phyloP scores from a whole-genome alignment of 192 early-diverging fungal species.

The Podila epigama region DNA sequence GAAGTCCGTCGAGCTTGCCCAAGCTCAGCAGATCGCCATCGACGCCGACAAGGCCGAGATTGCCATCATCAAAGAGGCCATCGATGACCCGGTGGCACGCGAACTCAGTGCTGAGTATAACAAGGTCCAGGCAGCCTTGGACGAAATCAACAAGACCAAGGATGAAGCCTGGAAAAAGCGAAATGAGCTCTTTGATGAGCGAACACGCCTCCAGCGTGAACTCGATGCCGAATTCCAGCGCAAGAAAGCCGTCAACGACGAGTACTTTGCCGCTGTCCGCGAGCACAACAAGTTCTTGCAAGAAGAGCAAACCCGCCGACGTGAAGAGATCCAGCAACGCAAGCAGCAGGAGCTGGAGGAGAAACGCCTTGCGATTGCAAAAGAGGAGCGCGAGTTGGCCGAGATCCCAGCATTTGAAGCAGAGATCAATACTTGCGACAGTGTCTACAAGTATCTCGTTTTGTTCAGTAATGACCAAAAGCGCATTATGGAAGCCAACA shows the following conservation, averaged over 20 bases:
- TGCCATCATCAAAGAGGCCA: conserved; percentile 65
- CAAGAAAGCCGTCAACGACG: conserved; percentile 66
- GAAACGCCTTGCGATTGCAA: conserved; percentile 65
- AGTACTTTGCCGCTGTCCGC: conserved; percentile 72
- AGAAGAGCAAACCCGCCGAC: conserved; percentile 66
- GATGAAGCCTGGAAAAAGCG: conserved; percentile 64
- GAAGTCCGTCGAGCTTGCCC: conserved; percentile 64
- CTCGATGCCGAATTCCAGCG: conserved; percentile 69
- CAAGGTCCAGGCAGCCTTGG: conserved; percentile 71
- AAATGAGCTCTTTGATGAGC: conserved; percentile 69
- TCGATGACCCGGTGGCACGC: conserved; percentile 54
- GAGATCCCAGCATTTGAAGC: conserved; percentile 81
- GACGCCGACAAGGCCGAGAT: conserved; percentile 60
- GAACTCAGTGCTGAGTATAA: conserved; percentile 71
- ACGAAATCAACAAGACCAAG: conserved; percentile 60
- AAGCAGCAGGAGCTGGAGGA: conserved; percentile 68
- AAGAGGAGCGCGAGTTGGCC: conserved; percentile 80
- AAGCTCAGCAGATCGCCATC: conserved; percentile 58
- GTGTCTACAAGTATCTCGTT: conserved; percentile 72
- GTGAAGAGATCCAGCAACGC: conserved; percentile 65
- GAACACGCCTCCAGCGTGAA: conserved; percentile 65
- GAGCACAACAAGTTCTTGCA: conserved; percentile 70
- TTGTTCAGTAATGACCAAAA: conserved; percentile 19
- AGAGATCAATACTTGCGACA: conserved; percentile 84
- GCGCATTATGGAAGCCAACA: conserved; percentile 19